Evolutionary conservation across 768 basidiomycete genomes (phyloP).

Genomic region (Chalciporus sphaerocephalus): DNA sequence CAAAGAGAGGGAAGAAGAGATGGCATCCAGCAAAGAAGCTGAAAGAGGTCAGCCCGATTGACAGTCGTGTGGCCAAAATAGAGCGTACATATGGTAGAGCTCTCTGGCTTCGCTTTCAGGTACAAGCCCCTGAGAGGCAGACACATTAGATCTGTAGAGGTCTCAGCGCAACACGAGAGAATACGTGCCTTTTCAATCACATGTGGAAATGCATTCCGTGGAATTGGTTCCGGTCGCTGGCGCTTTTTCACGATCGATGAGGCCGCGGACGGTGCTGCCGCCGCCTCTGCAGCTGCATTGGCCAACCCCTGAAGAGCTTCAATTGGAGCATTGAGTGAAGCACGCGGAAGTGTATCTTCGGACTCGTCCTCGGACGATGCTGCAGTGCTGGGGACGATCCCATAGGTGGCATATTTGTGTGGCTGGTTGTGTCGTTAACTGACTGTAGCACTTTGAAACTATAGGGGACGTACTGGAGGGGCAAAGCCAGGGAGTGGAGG

Average conservation of each 20-base stretch:
- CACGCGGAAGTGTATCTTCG: slow-evolving; percentile 80
- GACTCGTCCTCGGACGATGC: slow-evolving; percentile 90
- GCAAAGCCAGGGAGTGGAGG: slow-evolving; percentile 90
- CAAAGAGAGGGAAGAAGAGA: slow-evolving; percentile 93
- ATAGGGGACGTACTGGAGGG: slow-evolving; percentile 60
- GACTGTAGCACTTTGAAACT: slow-evolving; percentile 12
- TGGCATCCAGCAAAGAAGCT: slow-evolving; percentile 97
- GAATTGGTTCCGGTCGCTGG: slow-evolving; percentile 77
- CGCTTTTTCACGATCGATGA: slow-evolving; percentile 76
- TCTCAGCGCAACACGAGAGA: not conserved
- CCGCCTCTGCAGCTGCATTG: slow-evolving; percentile 92
- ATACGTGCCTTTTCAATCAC: slow-evolving; percentile 74
- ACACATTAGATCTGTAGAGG: not conserved
- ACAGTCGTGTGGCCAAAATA: slow-evolving; percentile 10
- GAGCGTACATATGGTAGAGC: slow-evolving; percentile 80
- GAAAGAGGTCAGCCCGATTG: slow-evolving; percentile 13
- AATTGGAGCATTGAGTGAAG: slow-evolving; percentile 85
- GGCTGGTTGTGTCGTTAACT: slow-evolving; percentile 44
- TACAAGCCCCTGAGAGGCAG: slow-evolving; percentile 65
- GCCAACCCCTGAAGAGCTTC: slow-evolving; percentile 92
- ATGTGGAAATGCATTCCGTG: slow-evolving; percentile 82
- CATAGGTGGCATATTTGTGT: slow-evolving; percentile 88
- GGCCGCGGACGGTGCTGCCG: slow-evolving; percentile 67
- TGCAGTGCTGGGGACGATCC: slow-evolving; percentile 78
- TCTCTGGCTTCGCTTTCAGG: slow-evolving; percentile 82